A percentile compares a stretch with the other conserved stretches of the same genome.
These are phyloP conservation scores for Aspergillus tubingensis DNA, from an alignment of 2,329 filamentous ascomycete genomes.

Conservation along the genomic window DNA sequence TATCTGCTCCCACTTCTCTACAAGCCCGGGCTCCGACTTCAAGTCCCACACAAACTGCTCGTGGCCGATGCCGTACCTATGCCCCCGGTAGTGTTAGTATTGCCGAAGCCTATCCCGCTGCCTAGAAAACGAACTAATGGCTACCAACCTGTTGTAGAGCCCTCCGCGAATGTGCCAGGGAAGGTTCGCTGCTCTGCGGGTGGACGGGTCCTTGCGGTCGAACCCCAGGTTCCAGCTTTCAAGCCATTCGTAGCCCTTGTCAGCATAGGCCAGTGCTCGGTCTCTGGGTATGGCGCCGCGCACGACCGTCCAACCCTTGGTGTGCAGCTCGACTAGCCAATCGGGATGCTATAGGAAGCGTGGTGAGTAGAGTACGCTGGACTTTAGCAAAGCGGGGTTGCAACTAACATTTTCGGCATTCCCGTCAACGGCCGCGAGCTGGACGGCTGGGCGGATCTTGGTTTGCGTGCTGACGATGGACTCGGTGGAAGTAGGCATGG, in stretches of 20 bases:
- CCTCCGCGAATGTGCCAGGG: not conserved
- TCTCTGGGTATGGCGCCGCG: not conserved
- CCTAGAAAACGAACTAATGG: too few relatives aligned
- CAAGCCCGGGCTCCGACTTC: not conserved
- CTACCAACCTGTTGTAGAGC: not conserved
- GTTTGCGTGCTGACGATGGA: too few relatives aligned
- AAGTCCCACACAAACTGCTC: conserved; percentile 3
- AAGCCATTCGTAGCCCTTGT: not conserved
- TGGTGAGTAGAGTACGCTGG: too few relatives aligned
- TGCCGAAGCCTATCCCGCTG: too few relatives aligned
- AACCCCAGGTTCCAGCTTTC: not conserved
- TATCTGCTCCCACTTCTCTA: not conserved
- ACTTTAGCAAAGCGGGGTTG: too few relatives aligned
- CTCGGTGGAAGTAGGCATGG: too few relatives aligned
- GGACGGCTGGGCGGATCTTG: too few relatives aligned
- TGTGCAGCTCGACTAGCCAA: not conserved
- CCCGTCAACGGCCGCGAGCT: too few relatives aligned
- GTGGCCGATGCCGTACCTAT: not conserved
- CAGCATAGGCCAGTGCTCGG: not conserved
- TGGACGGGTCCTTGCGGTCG: not conserved
- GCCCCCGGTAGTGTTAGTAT: not conserved
- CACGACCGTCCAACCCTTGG: not conserved
- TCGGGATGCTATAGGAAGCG: too few relatives aligned
- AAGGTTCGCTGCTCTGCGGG: not conserved
- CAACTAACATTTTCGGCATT: too few relatives aligned